phyloP scores from a whole-genome alignment of 2,329 filamentous ascomycete species.

The Colletotrichum godetiae region DNA sequence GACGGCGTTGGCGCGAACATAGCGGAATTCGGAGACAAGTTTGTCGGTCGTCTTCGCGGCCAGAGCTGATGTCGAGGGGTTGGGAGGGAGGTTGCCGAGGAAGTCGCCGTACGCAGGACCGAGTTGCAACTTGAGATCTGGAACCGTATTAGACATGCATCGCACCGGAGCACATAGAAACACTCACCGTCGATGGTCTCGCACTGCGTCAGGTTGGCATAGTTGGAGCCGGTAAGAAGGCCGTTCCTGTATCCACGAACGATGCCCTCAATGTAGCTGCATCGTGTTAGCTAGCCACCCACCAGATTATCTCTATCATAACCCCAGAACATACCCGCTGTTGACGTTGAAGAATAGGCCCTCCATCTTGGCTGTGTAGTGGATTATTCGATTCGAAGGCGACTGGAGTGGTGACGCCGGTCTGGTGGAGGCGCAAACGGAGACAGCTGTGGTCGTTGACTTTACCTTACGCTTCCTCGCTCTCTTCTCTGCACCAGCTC shows the following conservation, averaged over 20 bases:
- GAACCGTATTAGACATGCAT: conserved; percentile 23
- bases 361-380: conserved; percentile 71
- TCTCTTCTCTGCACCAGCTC: conserved; percentile 21
- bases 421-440: conserved; percentile 32
- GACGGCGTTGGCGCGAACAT: conserved; percentile 92
- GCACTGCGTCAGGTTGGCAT: conserved; percentile 96
- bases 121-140: conserved; percentile 98
- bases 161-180: conserved; percentile 20
- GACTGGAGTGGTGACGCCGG: conserved; percentile 23
- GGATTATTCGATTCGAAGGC: conserved; percentile 16
- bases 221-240: conserved; percentile 89
- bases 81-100: conserved; percentile 91
- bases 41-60: conserved; percentile 98
- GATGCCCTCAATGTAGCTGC: conserved; percentile 95
- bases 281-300: conserved; percentile 33
- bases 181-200: conserved; percentile 91
- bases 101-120: conserved; percentile 97
- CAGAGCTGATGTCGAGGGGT: conserved; percentile 94
- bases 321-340: conserved; percentile 74
- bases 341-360: conserved; percentile 95
- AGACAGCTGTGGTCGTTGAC: conserved; percentile 32
- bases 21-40: conserved; percentile 96
- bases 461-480: not conserved
- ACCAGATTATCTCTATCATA: not conserved
- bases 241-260: conserved; percentile 96